Percentiles rank a stretch among this genome's conserved stretches.
Evolutionary conservation across 2,329 filamentous ascomycete genomes (phyloP).

Genomic region (Arthrocladium fulminans): DNA sequence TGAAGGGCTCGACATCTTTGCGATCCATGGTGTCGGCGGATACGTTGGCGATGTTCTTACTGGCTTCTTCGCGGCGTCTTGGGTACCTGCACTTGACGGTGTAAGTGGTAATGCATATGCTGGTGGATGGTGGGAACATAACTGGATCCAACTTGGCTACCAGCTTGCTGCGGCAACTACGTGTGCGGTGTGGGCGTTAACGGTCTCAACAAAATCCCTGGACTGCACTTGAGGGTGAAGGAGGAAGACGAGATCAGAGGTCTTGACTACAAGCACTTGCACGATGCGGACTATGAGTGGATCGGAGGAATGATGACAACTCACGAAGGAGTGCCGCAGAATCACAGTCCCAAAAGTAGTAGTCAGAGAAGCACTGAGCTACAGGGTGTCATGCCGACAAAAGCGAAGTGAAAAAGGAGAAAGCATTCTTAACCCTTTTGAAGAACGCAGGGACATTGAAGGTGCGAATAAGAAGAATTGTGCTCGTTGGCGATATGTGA

Average conservation of each 20-base stretch:
- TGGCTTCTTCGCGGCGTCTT: slow-evolving; percentile 46
- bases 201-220: slow-evolving; percentile 49
- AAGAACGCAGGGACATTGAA: too few species aligned
- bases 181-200: slow-evolving; percentile 48
- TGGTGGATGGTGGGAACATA: slow-evolving; percentile 44
- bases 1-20: slow-evolving; percentile 53
- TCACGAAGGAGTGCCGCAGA: neutral
- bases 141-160: slow-evolving; percentile 48
- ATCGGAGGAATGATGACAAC: neutral
- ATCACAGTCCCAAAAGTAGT: neutral
- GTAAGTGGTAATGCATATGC: slow-evolving; percentile 30
- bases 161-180: slow-evolving; percentile 51
- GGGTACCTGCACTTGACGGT: slow-evolving; percentile 46
- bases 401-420: neutral
- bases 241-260: slow-evolving; percentile 49
- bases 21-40: slow-evolving; percentile 52
- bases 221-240: slow-evolving; percentile 45
- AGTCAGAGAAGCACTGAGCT: neutral
- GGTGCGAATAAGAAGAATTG: too few species aligned
- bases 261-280: slow-evolving; percentile 33
- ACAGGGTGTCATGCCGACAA: neutral
- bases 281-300: neutral
- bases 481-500: too few species aligned
- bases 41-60: slow-evolving; percentile 50
- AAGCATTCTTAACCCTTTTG: too few species aligned